phyloP scores from a whole-genome alignment of 2,329 filamentous ascomycete species.

The Sarocladium oryzae region DNA sequence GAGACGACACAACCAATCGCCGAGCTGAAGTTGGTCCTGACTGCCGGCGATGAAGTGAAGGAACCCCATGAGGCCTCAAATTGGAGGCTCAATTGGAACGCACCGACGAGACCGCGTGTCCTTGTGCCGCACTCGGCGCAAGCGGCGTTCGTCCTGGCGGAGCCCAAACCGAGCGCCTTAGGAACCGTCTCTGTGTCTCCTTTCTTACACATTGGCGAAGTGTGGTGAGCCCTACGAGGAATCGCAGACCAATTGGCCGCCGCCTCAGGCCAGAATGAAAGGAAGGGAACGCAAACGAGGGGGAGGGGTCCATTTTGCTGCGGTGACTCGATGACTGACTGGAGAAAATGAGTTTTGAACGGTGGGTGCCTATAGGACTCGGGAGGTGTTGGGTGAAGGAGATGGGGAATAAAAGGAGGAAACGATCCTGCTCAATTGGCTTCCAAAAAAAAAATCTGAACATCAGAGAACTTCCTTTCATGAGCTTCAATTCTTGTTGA shows the following conservation, averaged over 20 bases:
- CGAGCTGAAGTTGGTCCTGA: too few relatives aligned
- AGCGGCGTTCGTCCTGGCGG: not conserved
- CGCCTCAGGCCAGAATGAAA: not conserved
- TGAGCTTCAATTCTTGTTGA: not conserved
- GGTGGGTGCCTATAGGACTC: slow-evolving; percentile 6
- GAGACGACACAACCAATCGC: not conserved
- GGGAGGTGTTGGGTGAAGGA: not conserved
- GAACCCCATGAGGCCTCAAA: not conserved
- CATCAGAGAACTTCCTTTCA: not conserved
- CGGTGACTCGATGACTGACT: not conserved
- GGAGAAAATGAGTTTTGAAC: not conserved
- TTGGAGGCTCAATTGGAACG: not conserved
- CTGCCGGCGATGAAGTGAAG: not conserved
- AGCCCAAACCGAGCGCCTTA: not conserved
- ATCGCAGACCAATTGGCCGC: not conserved
- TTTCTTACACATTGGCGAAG: not conserved
- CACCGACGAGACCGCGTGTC: not conserved
- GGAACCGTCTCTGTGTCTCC: too few relatives aligned
- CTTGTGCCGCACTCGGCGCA: slow-evolving; percentile 3
- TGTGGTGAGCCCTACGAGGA: not conserved
- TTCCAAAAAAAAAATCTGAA: not conserved
- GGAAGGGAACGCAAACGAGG: not conserved
- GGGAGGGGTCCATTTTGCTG: not conserved
- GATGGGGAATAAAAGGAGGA: not conserved
- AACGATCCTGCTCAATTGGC: not conserved